phyloP scores from a whole-genome alignment of 1,284 basidiomycete species.

The Cutaneotrichosporon cutaneum region DNA sequence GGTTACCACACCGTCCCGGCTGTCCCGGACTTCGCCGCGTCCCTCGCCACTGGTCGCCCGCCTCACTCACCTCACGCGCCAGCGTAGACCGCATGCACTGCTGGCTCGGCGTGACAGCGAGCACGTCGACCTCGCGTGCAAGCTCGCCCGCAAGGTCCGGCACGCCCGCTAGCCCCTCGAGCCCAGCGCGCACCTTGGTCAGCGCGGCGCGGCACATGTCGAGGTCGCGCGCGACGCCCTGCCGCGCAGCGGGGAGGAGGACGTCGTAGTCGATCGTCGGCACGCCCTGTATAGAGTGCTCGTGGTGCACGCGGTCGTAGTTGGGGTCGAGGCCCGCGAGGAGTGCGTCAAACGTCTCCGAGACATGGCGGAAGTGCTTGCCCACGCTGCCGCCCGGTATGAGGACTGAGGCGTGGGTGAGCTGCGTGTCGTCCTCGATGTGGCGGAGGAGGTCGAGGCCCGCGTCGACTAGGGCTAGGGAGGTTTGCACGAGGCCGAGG shows the following conservation, averaged over 20 bases:
- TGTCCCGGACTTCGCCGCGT: too few species aligned
- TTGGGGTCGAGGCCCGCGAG: slow-evolving; percentile 22
- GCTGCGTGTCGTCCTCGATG: slow-evolving; percentile 34
- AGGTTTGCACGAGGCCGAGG: neutral
- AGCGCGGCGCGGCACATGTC: slow-evolving; percentile 32
- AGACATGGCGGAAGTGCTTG: slow-evolving; percentile 50
- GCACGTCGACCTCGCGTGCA: slow-evolving; percentile 32
- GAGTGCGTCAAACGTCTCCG: slow-evolving; percentile 45
- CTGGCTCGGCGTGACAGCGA: slow-evolving; percentile 43
- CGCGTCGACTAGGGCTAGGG: slow-evolving; percentile 39
- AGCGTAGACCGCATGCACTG: slow-evolving; percentile 42
- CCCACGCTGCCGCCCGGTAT: slow-evolving; percentile 48
- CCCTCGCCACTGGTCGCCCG: neutral
- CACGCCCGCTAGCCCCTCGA: slow-evolving; percentile 27
- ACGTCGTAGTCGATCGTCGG: slow-evolving; percentile 46
- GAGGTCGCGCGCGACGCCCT: slow-evolving; percentile 32
- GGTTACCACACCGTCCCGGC: too few species aligned
- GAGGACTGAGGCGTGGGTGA: slow-evolving; percentile 34
- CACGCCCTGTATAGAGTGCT: neutral
- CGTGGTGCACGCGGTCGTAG: neutral
- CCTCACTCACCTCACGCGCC: slow-evolving; percentile 42
- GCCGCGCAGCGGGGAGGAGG: slow-evolving; percentile 30
- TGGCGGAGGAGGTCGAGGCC: slow-evolving; percentile 38
- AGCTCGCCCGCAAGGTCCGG: slow-evolving; percentile 29
- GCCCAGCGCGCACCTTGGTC: slow-evolving; percentile 29